Percentiles rank a stretch among this genome's conserved stretches.
These are phyloP conservation scores for Trichoderma breve DNA, from an alignment of 2,329 filamentous ascomycete genomes.

Conservation along the genomic window DNA sequence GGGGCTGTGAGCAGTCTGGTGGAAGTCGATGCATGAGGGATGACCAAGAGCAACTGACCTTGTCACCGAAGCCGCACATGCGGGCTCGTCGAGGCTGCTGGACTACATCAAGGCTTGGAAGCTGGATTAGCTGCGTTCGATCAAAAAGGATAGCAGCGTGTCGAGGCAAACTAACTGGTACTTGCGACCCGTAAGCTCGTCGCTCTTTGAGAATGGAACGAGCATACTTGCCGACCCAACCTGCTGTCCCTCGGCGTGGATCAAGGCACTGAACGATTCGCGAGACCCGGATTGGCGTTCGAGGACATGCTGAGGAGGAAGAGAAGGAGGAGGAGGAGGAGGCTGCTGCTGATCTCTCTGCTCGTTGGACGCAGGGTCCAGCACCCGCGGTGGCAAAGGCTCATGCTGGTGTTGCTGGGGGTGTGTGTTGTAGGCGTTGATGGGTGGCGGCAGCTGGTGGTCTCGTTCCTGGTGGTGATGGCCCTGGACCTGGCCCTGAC, in stretches of 20 bases:
- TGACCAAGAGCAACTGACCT: constrained; percentile 63
- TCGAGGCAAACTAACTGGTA: constrained; percentile 33
- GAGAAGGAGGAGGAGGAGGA: not conserved
- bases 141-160: not conserved
- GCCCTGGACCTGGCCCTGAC: constrained; percentile 11
- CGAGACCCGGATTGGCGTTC: not conserved
- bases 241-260: constrained; percentile 5
- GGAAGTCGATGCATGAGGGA: not conserved
- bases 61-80: constrained; percentile 99
- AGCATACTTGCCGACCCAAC: constrained; percentile 24
- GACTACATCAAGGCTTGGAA: constrained; percentile 66
- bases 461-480: constrained; percentile 17
- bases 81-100: constrained; percentile 91
- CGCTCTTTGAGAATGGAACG: constrained; percentile 35
- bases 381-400: constrained; percentile 5
- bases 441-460: constrained; percentile 5
- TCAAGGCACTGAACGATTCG: not conserved
- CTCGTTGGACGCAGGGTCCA: not conserved
- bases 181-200: constrained; percentile 35
- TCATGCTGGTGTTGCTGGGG: constrained; percentile 15
- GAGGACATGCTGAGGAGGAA: constrained; percentile 3
- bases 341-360: not conserved
- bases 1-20: constrained; percentile 2
- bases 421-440: not conserved
- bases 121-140: constrained; percentile 22